These are phyloP conservation scores for Xylaria intraflava DNA, from an alignment of 495 filamentous ascomycete genomes.

Conservation along the genomic window DNA sequence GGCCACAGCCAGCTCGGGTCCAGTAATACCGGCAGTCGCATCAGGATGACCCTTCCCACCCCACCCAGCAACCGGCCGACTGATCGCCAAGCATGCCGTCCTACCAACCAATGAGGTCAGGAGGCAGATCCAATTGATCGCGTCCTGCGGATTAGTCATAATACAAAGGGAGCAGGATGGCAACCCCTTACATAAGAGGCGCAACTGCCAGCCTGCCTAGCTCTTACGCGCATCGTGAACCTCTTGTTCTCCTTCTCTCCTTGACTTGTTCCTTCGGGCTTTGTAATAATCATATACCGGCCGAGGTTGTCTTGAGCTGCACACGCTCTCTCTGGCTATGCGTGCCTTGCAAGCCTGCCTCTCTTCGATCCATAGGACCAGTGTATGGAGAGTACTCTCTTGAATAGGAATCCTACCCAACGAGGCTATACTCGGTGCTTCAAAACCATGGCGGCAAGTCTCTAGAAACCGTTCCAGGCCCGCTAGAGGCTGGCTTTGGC, in stretches of 20 bases:
- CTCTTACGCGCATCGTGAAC: not conserved
- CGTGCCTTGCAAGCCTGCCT: not conserved
- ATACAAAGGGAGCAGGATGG: not conserved
- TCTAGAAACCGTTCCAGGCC: not conserved
- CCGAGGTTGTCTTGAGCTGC: not conserved
- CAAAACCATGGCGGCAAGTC: constrained; percentile 10
- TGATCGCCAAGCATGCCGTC: constrained; percentile 1
- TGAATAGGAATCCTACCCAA: not conserved
- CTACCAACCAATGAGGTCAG: not conserved
- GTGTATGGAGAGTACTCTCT: not conserved
- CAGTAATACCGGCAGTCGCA: no score
- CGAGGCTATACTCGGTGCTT: not conserved
- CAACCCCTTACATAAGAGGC: not conserved
- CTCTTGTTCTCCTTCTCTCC: not conserved
- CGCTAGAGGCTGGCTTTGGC: not conserved
- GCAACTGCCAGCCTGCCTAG: not conserved
- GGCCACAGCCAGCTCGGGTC: no score
- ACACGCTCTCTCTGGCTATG: not conserved
- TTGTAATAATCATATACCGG: not conserved
- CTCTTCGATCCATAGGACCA: not conserved
- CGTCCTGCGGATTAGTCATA: not conserved
- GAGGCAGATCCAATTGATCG: not conserved
- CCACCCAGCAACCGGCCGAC: not conserved
- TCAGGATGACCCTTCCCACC: no score
- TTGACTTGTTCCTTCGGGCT: not conserved